Base-by-base conservation (phyloP, 2,329 filamentous ascomycete species). In the Chaetomium strumarium region DNA sequence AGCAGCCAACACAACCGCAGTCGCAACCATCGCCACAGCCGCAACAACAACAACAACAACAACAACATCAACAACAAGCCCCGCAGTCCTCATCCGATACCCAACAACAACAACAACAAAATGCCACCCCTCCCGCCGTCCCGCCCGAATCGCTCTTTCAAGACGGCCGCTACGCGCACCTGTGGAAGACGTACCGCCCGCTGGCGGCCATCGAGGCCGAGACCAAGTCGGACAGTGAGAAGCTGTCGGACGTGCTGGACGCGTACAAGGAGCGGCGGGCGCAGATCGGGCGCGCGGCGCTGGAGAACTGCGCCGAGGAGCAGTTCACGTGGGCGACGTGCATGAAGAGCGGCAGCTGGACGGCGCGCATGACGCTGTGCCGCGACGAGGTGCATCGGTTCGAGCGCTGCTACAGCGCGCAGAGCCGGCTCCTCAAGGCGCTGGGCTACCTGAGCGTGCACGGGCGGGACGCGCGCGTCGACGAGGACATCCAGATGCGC, bases 401-500 rank as follows among this genome's bases (percentile, higher is more conserved):
- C 64, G 87, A 93, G 66, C 79, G 87, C 60, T 99, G 93, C 73
- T 96, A 93, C 68, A 85, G 79, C 49, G 90, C 91, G 74, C 93
- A 99, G 72, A 84, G 83, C 80, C 86, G 92, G 68, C 91, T 99
- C 62, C 73, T 99, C 29, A 90, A 92, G 69, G 90, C 91, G 1
- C 72, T 99, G 16, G 93, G 93, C 5, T 97, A 96, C 67, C 79
- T 95, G 33, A 80, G 82, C 8, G 81, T 81, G 24, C 74, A 81
- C 56, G 80, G 86, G 41, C 80, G 84, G 19, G 74, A 84, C 9
- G 72, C 77, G 0, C 78, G 84, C 30, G 78, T 88, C 47, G 88
- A 96, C 62, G 91, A 96, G 67, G 81, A 86, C 61, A 90, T 99
- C 56, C 93, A 97, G 70, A 89, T 97, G 85, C 91, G 96, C 68